phyloP scores from a whole-genome alignment of 2,329 filamentous ascomycete genomes.

The Sordariomycetes sp. region DNA sequence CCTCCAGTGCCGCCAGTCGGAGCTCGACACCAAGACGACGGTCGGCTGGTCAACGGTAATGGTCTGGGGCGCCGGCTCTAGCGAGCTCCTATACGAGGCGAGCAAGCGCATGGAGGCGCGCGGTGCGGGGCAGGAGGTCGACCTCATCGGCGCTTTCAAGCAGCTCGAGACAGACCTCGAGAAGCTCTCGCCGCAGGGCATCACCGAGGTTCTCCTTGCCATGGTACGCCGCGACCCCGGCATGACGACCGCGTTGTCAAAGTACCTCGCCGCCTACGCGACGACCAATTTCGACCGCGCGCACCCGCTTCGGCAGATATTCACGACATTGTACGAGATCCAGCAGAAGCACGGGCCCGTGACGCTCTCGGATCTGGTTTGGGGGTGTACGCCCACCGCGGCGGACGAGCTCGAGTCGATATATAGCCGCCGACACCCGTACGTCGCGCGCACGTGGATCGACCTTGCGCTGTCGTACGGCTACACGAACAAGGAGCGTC shows the following conservation, averaged over 20 bases:
- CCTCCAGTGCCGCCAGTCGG: slow-evolving; percentile 27
- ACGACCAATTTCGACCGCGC: slow-evolving; percentile 27
- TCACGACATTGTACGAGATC: slow-evolving; percentile 27
- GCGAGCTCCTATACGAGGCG: slow-evolving; percentile 27
- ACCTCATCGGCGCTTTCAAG: slow-evolving; percentile 27
- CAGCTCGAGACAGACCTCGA: slow-evolving; percentile 27
- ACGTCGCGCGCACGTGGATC: slow-evolving; percentile 26
- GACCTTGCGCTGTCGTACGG: slow-evolving; percentile 26
- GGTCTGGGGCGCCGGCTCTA: slow-evolving; percentile 29
- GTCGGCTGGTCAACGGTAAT: slow-evolving; percentile 26
- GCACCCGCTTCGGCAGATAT: slow-evolving; percentile 27
- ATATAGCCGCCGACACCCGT: slow-evolving; percentile 26
- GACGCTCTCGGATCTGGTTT: slow-evolving; percentile 27
- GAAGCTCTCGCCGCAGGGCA: slow-evolving; percentile 26
- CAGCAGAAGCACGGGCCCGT: slow-evolving; percentile 28
- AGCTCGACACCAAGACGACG: slow-evolving; percentile 21
- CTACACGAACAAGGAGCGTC: slow-evolving; percentile 19
- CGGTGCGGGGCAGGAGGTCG: slow-evolving; percentile 24
- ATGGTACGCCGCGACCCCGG: slow-evolving; percentile 29
- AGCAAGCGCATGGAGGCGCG: slow-evolving; percentile 26
- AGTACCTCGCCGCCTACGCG: slow-evolving; percentile 28
- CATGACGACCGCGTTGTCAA: slow-evolving; percentile 30
- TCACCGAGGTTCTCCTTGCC: slow-evolving; percentile 26
- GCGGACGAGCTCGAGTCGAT: slow-evolving; percentile 30
- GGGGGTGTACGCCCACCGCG: slow-evolving; percentile 24